Conservation (phyloP, 768 basidiomycete genomes). For the Agrocybe praecox region DNA sequence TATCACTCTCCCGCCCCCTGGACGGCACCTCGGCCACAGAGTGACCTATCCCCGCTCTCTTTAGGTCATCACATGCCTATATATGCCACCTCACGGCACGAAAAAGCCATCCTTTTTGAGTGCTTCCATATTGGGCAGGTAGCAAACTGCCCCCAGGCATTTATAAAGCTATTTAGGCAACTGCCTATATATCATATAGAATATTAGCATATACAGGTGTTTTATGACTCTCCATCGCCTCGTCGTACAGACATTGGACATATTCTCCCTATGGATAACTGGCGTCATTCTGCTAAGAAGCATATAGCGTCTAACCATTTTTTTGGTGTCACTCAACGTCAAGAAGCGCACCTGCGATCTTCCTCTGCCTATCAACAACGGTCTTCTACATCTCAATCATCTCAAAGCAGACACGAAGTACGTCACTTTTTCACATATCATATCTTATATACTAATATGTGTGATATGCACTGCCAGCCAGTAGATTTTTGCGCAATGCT, state of each 20-base stretch:
- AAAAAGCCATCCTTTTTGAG: too few relatives aligned
- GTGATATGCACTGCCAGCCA: conserved; percentile 57
- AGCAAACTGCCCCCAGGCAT: too few relatives aligned
- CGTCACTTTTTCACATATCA: conserved; percentile 23
- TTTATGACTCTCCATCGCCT: too few relatives aligned
- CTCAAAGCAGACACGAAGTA: conserved; percentile 52
- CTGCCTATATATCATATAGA: too few relatives aligned
- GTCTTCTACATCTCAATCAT: conserved; percentile 24
- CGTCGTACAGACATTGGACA: conserved; percentile 26
- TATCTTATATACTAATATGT: conserved; percentile 19
- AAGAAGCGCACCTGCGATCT: conserved; percentile 30
- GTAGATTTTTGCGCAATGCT: conserved; percentile 88
- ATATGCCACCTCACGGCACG: too few relatives aligned
- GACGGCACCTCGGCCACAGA: too few relatives aligned
- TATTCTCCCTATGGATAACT: conserved; percentile 40
- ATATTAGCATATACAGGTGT: too few relatives aligned
- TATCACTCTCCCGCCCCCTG: too few relatives aligned
- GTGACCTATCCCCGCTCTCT: too few relatives aligned
- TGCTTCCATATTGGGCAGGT: too few relatives aligned
- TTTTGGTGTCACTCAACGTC: conserved; percentile 21
- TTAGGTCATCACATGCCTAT: too few relatives aligned
- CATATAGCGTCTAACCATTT: conserved; percentile 23
- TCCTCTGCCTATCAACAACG: conserved; percentile 34
- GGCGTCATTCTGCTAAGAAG: conserved; percentile 44
- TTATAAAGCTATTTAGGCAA: too few relatives aligned